Base-by-base conservation (phyloP, 768 basidiomycete species). In the Hygrophoropsis aurantiaca region DNA sequence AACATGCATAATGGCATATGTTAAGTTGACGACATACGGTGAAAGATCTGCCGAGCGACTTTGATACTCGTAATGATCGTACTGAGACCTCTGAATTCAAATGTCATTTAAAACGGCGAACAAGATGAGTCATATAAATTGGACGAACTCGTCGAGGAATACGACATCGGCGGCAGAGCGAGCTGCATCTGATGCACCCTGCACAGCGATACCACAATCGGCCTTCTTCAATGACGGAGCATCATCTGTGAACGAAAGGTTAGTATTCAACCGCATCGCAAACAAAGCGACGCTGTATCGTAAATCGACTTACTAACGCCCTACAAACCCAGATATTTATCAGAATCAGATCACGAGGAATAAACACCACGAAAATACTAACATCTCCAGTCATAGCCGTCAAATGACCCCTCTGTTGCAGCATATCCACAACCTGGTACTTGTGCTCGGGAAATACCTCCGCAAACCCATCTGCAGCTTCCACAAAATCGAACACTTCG, bases 391-490 rank as follows among this genome's bases (percentile, higher is more conserved):
- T 74, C 72, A 74, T 74, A 21, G 71, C 73, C 1, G 64, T 66
- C 43, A 74, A 51, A 55, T 74, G 74, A 16, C 70, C 68, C 5
- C 71, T 64, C 48, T 63, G 49, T 51, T 72, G 72, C 11, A 74
- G 58, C 54, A 71, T 67, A 35, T 66, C 64, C 27, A 73, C 71
- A 21, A 71, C 68, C 47, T 58, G 52, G 40, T 55, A 62, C 21
- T 55, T 55, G 21, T 75, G 72, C 57, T 78, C 76, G 0, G 75
- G 75, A 52, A 70, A 73, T 16, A 78, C 75, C 44, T 75, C 75
- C 10, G 73, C 76, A 57, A 77, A 77, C 11, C 76, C 75, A 56
- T 78, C 75, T 27, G 75, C 75, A 19, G 65, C 69, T 59, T 76
- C 73, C 40, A 76, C 69, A 40, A 78, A 74, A 42, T 55, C 50